A percentile compares a stretch with the other conserved stretches of the same genome.
These are phyloP conservation scores for Mercurialis annua DNA, from an alignment of 345 rosid genomes.

Conservation along the genomic window DNA sequence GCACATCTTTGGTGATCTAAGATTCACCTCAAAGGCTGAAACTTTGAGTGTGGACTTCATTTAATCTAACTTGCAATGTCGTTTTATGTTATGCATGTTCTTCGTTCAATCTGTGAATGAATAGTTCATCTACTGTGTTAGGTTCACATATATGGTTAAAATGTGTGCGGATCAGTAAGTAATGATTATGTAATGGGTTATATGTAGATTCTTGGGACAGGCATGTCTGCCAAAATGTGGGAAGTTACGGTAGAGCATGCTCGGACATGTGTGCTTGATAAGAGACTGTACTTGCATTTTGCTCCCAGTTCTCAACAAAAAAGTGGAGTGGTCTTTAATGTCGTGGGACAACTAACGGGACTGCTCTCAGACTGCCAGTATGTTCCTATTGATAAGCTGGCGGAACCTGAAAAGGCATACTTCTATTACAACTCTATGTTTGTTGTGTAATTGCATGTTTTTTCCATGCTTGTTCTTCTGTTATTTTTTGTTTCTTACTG, in stretches of 20 bases:
- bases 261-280: slow-evolving; percentile 70
- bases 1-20: neutral
- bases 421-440: slow-evolving; percentile 16
- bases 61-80: neutral
- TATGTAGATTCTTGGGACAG: slow-evolving; percentile 86
- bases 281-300: slow-evolving; percentile 53
- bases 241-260: slow-evolving; percentile 91
- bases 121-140: slow-evolving; percentile 1
- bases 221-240: slow-evolving; percentile 99
- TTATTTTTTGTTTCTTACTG: slow-evolving; percentile 21
- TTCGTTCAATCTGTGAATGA: neutral
- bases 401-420: slow-evolving; percentile 79
- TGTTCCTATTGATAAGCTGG: slow-evolving; percentile 57
- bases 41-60: slow-evolving; percentile 1
- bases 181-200: slow-evolving; percentile 9
- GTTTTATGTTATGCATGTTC: neutral
- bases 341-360: slow-evolving; percentile 86
- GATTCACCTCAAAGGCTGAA: neutral
- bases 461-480: slow-evolving; percentile 5
- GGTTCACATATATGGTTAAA: slow-evolving; percentile 7
- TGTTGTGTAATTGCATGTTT: neutral
- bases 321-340: slow-evolving; percentile 84
- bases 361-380: slow-evolving; percentile 64
- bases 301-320: slow-evolving; percentile 55
- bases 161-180: neutral